A percentile compares a stretch with the other conserved stretches of the same genome.
These are phyloP conservation scores for Globisporangium orthogonon DNA, from an alignment of 352 stramenopile species.

Conservation along the genomic window DNA sequence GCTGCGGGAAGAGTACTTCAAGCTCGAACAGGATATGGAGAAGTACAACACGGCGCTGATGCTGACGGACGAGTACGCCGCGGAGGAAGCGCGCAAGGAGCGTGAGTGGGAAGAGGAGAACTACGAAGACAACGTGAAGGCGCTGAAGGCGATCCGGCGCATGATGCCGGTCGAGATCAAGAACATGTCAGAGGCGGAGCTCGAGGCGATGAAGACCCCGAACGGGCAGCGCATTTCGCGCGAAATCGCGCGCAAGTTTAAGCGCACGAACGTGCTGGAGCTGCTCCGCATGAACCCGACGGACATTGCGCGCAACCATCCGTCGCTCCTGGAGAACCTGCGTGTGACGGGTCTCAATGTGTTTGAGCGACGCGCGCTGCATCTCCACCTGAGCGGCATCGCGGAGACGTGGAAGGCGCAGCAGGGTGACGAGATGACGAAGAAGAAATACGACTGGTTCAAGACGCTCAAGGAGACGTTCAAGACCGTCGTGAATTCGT, in stretches of 20 bases:
- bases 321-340: constrained; percentile 87
- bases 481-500: constrained; percentile 89
- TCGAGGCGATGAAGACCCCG: constrained; percentile 56
- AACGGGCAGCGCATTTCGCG: constrained; percentile 75
- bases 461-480: constrained; percentile 91
- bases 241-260: constrained; percentile 87
- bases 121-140: constrained; percentile 77
- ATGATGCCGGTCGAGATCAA: constrained; percentile 92
- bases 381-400: constrained; percentile 84
- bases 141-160: constrained; percentile 83
- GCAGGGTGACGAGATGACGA: constrained; percentile 90
- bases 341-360: constrained; percentile 89
- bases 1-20: constrained; percentile 91
- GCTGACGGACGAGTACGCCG: constrained; percentile 90
- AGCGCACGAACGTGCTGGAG: constrained; percentile 90
- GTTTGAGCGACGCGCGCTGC: constrained; percentile 84
- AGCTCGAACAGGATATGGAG: constrained; percentile 91
- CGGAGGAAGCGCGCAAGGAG: constrained; percentile 88
- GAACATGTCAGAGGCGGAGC: constrained; percentile 85
- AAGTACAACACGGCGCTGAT: constrained; percentile 91
- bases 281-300: constrained; percentile 81
- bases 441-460: constrained; percentile 90
- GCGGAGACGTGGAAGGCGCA: constrained; percentile 84
- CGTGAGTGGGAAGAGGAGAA: constrained; percentile 91
- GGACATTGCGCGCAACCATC: constrained; percentile 87